Evolutionary conservation across 1,139 yeast genomes (phyloP).

Genomic region (Debaryomyces nepalensis): DNA sequence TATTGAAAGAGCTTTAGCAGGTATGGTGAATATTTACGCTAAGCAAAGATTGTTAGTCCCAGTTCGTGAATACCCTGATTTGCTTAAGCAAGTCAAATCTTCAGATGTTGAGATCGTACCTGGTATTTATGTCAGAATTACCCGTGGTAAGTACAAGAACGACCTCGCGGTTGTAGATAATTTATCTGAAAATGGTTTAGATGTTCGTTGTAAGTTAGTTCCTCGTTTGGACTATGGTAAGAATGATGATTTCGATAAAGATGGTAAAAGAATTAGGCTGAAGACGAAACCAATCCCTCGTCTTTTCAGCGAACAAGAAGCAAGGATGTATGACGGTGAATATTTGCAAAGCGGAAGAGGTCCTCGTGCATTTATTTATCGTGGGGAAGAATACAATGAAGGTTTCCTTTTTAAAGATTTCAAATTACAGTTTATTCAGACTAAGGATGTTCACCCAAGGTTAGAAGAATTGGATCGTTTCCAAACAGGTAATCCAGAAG

Average conservation of each 20-base stretch:
- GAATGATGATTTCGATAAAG: conserved; percentile 59
- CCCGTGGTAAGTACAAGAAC: conserved; percentile 89
- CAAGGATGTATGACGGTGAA: conserved; percentile 56
- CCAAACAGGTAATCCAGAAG: conserved; percentile 69
- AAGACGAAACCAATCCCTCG: conserved; percentile 83
- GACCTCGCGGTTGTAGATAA: conserved; percentile 94
- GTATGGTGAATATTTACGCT: conserved; percentile 83
- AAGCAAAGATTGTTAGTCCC: conserved; percentile 83
- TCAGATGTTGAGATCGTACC: conserved; percentile 88
- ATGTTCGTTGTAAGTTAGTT: conserved; percentile 87
- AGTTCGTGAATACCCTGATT: conserved; percentile 92
- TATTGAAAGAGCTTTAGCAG: conserved; percentile 83
- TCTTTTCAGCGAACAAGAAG: conserved; percentile 76
- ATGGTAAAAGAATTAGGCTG: conserved; percentile 56
- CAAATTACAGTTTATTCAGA: conserved; percentile 78
- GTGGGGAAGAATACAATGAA: conserved; percentile 86
- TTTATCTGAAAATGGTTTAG: conserved; percentile 91
- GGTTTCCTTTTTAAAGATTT: conserved; percentile 89
- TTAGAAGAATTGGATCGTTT: conserved; percentile 88
- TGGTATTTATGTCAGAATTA: conserved; percentile 88
- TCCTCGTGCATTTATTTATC: conserved; percentile 71
- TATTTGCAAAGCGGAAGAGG: conserved; percentile 77
- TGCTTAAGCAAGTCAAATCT: conserved; percentile 86
- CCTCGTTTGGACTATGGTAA: conserved; percentile 93
- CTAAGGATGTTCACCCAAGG: conserved; percentile 84